Percentiles rank a stretch among this genome's conserved stretches.
Evolutionary conservation across 306 rosid species (phyloP).

Genomic region (Notholithocarpus densiflorus): DNA sequence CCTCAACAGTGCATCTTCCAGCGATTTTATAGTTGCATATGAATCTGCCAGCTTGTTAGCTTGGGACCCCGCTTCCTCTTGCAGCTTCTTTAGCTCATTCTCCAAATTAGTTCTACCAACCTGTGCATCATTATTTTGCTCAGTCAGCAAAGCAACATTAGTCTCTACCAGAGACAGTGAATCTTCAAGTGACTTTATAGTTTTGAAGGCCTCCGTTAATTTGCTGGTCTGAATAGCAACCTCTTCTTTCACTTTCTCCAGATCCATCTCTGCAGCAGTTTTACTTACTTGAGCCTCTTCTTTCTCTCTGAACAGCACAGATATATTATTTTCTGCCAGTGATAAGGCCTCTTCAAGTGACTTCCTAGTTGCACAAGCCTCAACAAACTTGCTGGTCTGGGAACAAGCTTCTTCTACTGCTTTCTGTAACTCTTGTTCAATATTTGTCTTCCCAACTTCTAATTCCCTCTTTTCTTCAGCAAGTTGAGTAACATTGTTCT

Average conservation of each 20-base stretch:
- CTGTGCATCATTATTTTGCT: constrained; percentile 58
- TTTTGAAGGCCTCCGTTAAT: constrained; percentile 60
- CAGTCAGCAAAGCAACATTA: constrained; percentile 47
- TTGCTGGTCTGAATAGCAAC: constrained; percentile 44
- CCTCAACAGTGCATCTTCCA: constrained; percentile 65
- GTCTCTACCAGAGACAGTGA: constrained; percentile 51
- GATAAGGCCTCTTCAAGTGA: constrained; percentile 70
- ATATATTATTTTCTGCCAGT: constrained; percentile 56
- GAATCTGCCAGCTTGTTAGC: constrained; percentile 55
- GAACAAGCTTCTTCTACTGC: constrained; percentile 46
- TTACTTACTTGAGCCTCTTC: constrained; percentile 60
- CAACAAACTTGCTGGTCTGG: constrained; percentile 35
- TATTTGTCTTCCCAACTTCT: constrained; percentile 45
- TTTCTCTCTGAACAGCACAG: constrained; percentile 53
- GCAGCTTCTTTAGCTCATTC: constrained; percentile 64
- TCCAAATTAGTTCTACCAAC: constrained; percentile 52
- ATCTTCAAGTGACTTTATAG: constrained; percentile 66
- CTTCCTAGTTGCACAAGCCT: constrained; percentile 40
- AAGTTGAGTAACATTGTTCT: constrained; percentile 50
- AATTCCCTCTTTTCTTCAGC: constrained; percentile 62
- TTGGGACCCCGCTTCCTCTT: constrained; percentile 55
- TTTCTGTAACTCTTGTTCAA: constrained; percentile 64
- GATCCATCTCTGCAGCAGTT: constrained; percentile 59
- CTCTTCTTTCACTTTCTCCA: constrained; percentile 59
- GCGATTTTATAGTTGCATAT: constrained; percentile 41